Evolutionary conservation across 2,329 filamentous ascomycete genomes (phyloP), one percentile per base, ranked within the genome.

Genomic region (Diaporthe eres): DNA sequence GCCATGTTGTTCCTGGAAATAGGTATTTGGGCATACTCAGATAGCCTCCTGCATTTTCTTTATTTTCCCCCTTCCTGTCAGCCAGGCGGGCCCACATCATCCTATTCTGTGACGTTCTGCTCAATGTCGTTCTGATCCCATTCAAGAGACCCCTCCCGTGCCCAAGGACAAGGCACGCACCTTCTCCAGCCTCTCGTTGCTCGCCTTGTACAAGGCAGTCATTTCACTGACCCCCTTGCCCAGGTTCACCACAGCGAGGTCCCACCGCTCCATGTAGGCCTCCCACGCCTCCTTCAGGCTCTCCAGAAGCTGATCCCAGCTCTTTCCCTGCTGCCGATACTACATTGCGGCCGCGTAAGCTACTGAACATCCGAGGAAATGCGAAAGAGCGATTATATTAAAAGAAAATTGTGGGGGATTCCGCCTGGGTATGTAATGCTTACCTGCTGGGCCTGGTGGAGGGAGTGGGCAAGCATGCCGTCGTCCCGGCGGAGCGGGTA

Each of bases 121-220:
- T 44, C n/a, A 5, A 19, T 17, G 25, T 6, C 19, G 4, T 19
- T 25, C 12, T 39, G 37, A 39, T 17, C 6, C 34, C 28, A 15
- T 10, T 63, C 39, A 63, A 44, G 37, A 44, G 8, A 28, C 10
- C 13, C 3, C 12, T 7, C 37, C 37, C 2, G n/a, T 19, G 8
- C 60, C 60, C 60, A 63, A 15, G 28, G 37, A 28, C 12, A 9
- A 17, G 19, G 60, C 60, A 17, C 60, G 60, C 3, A 10, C 61
- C 8, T 8, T 49, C 61, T 31, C 61, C 61, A 65, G 61, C 61
- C 42, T 63, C 60, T 13, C 60, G 60, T 63, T 63, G 60, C 60
- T 63, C 39, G 37, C 60, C 39, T 63, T 44, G 15, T 63, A 63
- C n/a, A 63, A 19, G 8, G 37, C 60, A 9, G 60, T 44, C 25